Percentiles rank a stretch among this genome's conserved stretches.
Conservation (phyloP, 2,329 filamentous ascomycete species). For the Aureobasidium sp. region DNA sequence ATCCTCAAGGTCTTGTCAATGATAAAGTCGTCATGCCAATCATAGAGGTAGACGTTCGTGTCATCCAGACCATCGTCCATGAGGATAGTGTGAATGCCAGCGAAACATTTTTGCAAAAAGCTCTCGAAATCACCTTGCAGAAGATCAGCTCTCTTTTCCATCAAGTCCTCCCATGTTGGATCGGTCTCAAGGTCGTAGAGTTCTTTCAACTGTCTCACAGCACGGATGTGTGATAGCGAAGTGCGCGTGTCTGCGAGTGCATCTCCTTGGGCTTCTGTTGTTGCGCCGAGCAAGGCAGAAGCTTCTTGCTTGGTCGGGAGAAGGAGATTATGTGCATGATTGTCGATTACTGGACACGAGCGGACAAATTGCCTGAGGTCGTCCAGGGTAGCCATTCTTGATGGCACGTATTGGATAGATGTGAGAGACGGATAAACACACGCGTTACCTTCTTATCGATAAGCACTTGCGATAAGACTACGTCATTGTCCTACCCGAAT, state of each 20-base stretch:
- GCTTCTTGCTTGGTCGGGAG: conserved; percentile 43
- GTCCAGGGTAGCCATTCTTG: conserved; percentile 18
- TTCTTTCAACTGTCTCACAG: conserved; percentile 58
- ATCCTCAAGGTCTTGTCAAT: conserved; percentile 62
- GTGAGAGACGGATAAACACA: background rate
- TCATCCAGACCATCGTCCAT: conserved; percentile 67
- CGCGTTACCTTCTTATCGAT: background rate
- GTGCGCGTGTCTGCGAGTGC: conserved; percentile 57
- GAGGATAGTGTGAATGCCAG: conserved; percentile 65
- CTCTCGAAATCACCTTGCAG: conserved; percentile 42
- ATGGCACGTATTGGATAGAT: too few species aligned
- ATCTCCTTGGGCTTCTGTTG: conserved; percentile 64
- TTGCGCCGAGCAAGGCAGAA: conserved; percentile 55
- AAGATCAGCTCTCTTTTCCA: conserved; percentile 42
- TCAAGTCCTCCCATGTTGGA: conserved; percentile 54
- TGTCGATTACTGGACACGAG: conserved; percentile 58
- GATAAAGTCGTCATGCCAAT: conserved; percentile 61
- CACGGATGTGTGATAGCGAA: conserved; percentile 63
- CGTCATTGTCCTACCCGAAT: background rate
- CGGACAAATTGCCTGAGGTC: conserved; percentile 25
- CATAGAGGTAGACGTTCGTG: conserved; percentile 51
- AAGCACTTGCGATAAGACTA: background rate
- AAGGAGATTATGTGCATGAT: conserved; percentile 65
- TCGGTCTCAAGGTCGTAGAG: conserved; percentile 53
- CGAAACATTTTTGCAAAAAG: conserved; percentile 58